phyloP scores from a whole-genome alignment of 2,329 filamentous ascomycete species.

The Pseudohalonectria lignicola region DNA sequence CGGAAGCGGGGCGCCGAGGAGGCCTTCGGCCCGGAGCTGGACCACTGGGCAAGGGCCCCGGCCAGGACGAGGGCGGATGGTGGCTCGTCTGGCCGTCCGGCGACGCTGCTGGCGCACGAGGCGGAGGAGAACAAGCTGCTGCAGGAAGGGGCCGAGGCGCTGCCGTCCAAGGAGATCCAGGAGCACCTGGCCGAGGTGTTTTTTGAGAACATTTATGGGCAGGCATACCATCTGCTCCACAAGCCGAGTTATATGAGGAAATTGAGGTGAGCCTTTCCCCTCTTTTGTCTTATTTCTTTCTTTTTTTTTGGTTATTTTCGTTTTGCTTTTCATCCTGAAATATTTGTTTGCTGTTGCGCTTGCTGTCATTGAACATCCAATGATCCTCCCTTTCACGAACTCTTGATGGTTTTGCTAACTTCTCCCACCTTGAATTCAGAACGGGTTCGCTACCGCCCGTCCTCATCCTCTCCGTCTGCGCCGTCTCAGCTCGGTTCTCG shows the following conservation, averaged over 20 bases:
- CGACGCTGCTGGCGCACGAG: conserved; percentile 47
- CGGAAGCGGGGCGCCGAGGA: conserved; percentile 83
- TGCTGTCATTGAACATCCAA: no score
- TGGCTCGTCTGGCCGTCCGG: conserved; percentile 32
- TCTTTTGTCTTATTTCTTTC: not conserved
- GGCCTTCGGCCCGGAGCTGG: conserved; percentile 73
- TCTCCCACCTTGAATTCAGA: conserved; percentile 26
- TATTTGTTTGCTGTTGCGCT: not conserved
- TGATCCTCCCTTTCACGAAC: no score
- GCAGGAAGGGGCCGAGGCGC: conserved; percentile 68
- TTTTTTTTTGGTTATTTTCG: not conserved
- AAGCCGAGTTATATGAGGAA: conserved; percentile 96
- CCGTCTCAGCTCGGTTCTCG: conserved; percentile 89
- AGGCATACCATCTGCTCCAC: conserved; percentile 87
- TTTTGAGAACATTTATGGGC: conserved; percentile 91
- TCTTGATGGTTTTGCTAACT: conserved; percentile 11
- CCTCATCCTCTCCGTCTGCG: conserved; percentile 85
- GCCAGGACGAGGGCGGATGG: conserved; percentile 34
- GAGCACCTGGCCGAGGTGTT: conserved; percentile 90
- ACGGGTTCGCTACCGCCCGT: conserved; percentile 77
- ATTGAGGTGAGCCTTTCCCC: conserved; percentile 42
- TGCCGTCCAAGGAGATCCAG: conserved; percentile 80
- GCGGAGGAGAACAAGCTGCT: conserved; percentile 67
- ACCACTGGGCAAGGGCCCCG: conserved; percentile 63
- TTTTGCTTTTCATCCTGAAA: conserved; percentile 3